A percentile compares a stretch with the other conserved stretches of the same genome.
These are phyloP conservation scores for Gossypium davidsonii DNA, from an alignment of 441 rosid species.

Conservation along the genomic window DNA sequence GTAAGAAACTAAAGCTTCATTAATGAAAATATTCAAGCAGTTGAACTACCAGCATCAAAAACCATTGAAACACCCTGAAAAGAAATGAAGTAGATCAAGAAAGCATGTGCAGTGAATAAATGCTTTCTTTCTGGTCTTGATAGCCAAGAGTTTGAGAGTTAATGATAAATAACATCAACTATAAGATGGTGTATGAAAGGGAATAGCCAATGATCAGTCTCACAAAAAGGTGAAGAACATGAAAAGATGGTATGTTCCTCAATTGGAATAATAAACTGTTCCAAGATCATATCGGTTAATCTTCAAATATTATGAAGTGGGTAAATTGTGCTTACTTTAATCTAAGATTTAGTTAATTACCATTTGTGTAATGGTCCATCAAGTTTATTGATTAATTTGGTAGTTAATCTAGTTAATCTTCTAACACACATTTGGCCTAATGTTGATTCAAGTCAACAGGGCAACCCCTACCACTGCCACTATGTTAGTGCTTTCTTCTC, in stretches of 20 bases:
- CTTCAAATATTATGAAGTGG: not conserved
- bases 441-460: not conserved
- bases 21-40: constrained; percentile 16
- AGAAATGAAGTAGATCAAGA: constrained; percentile 11
- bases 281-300: no score
- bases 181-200: not conserved
- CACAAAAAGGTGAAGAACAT: constrained; percentile 21
- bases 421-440: no score
- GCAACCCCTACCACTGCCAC: not conserved
- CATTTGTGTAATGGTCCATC: not conserved
- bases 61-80: constrained; percentile 16
- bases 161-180: constrained; percentile 20
- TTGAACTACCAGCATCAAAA: constrained; percentile 26
- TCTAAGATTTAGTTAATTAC: constrained; percentile 5
- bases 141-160: constrained; percentile 3
- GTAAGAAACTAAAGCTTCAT: not conserved
- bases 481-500: not conserved
- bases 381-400: not conserved
- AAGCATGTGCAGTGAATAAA: constrained; percentile 17
- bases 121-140: not conserved
- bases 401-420: not conserved
- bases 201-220: constrained; percentile 28
- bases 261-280: constrained; percentile 8
- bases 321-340: constrained; percentile 7
- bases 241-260: not conserved